phyloP scores from a whole-genome alignment of 2,329 filamentous ascomycete species.

The Ophiostoma perfectum region DNA sequence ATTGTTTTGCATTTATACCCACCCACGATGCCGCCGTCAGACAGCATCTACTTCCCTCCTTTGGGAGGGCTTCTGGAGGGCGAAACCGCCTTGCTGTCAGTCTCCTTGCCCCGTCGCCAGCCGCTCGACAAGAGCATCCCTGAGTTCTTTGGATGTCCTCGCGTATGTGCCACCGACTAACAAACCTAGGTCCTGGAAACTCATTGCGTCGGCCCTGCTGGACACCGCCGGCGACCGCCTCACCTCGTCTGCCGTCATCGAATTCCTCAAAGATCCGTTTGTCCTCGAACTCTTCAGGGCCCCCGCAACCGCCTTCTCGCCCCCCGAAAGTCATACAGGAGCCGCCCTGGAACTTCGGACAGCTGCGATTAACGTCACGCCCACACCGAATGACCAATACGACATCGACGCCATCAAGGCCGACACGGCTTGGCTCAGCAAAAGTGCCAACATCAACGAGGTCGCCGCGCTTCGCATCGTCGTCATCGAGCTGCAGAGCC shows the following conservation, averaged over 20 bases:
- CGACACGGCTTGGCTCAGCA: conserved; percentile 81
- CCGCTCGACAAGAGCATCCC: not conserved
- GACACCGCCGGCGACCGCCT: conserved; percentile 54
- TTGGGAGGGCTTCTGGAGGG: conserved; percentile 80
- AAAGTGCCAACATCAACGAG: conserved; percentile 71
- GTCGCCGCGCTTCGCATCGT: conserved; percentile 74
- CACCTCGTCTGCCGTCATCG: conserved; percentile 50
- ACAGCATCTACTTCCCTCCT: conserved; percentile 72
- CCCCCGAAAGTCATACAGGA: conserved; percentile 58
- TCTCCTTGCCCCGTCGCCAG: conserved; percentile 27
- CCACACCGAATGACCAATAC: conserved; percentile 59
- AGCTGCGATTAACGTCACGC: conserved; percentile 76
- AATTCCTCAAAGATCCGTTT: conserved; percentile 66
- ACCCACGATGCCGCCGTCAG: conserved; percentile 64
- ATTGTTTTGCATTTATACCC: not conserved
- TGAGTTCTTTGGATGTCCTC: not conserved
- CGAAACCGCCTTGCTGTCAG: conserved; percentile 74
- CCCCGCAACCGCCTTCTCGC: conserved; percentile 62
- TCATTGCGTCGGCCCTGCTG: conserved; percentile 50
- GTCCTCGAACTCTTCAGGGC: conserved; percentile 63
- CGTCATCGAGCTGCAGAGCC: conserved; percentile 76
- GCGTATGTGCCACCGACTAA: conserved; percentile 19
- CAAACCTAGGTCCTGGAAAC: conserved; percentile 53
- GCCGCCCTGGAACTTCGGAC: conserved; percentile 76
- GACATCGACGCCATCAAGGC: conserved; percentile 75